Base-by-base conservation (phyloP, 129 eudicot genomes). In the Helichrysum umbraculigerum region DNA sequence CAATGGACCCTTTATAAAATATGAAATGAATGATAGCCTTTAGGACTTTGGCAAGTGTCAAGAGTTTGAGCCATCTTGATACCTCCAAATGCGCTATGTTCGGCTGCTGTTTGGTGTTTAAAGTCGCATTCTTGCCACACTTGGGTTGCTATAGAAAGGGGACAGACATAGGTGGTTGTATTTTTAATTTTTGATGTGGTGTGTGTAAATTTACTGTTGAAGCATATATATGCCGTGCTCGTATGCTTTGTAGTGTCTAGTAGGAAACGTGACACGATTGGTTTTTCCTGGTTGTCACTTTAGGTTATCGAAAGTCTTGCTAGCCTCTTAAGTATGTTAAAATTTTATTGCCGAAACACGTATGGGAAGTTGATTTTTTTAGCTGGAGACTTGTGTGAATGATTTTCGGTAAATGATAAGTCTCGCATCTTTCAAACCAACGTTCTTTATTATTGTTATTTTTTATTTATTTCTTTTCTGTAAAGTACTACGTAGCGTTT, bases 1-100 rank as follows among this genome's bases (percentile, higher is more conserved):
- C 99, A 7, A 67, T 94, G 39, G 99, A 94, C 68, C 85, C 84
- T 39, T 79, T 87, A 20, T 91, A 87, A 84, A 67, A 11, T 6
- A 19, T 19, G 57, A 67, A 54, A 8, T 25, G 37, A 34, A 25
- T 37, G 10, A 52, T 39, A 78, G 33, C 76, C 42, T 3, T 63
- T 9, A 66, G 58, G 80, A 67, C 35, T 76, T 32, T 66, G 57
- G 54, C 72, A 75, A 37, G 78, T 25, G 42, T 11, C n/a, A 51
- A 19, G 64, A 64, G 32, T 69, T 60, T 15, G 19, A 33, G 34
- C 68, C 42, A 63, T 70, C 64, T 25, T 67, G 42, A 17, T 52
- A 52, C 65, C 54, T 51, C 66, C 63, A 39, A 21, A 17, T 35
- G 59, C 15, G 16, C 70, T 60, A 42, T 6, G 44, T 39, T 72